Evolutionary conservation across 345 rosid species (phyloP).

Genomic region (Erysimum cheiranthoides): DNA sequence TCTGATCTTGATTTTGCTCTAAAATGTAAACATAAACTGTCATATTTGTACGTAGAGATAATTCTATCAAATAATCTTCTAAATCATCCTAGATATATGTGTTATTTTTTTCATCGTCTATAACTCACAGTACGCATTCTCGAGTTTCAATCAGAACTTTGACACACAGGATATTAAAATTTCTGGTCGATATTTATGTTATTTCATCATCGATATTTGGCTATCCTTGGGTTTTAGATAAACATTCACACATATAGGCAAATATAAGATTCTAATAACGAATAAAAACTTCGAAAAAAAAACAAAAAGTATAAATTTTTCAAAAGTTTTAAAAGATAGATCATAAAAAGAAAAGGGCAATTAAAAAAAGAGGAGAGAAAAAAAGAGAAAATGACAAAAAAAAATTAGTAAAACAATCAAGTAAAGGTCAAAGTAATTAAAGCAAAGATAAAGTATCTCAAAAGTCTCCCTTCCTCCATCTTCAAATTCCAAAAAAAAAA

Average conservation of each 20-base stretch:
- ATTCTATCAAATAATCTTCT: not conserved
- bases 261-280: not conserved
- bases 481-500: conserved; percentile 39
- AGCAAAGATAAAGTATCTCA: conserved; percentile 16
- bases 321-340: not conserved
- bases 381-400: conserved; percentile 28
- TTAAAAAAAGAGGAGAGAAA: not conserved
- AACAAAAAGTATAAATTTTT: not conserved
- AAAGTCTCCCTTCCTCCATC: conserved; percentile 27
- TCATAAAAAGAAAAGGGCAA: no score
- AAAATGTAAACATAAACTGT: not conserved
- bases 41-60: not conserved
- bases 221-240: no score
- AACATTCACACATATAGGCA: not conserved
- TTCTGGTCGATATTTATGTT: no score
- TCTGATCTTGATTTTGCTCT: not conserved
- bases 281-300: not conserved
- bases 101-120: not conserved
- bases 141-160: no score
- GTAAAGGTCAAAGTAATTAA: conserved; percentile 25
- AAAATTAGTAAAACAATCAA: conserved; percentile 24
- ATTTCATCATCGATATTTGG: not conserved
- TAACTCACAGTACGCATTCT: no score
- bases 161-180: not conserved
- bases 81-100: not conserved